A percentile compares a stretch with the other conserved stretches of the same genome.
phyloP scores from a whole-genome alignment of 2,329 filamentous ascomycete species.

The Cyclaneusma minus region DNA sequence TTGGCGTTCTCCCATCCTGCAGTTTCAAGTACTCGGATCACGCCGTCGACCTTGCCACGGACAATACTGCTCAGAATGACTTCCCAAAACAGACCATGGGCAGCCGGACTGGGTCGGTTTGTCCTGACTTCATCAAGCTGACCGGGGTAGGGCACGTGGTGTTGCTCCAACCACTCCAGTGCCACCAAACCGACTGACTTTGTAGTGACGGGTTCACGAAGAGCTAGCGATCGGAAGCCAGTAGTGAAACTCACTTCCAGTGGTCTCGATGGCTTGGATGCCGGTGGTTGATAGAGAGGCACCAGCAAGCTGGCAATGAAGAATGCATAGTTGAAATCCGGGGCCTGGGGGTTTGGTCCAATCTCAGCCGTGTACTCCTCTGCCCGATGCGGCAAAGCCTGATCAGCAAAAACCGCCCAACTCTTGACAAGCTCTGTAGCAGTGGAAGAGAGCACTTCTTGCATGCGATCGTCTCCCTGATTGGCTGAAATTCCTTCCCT shows the following conservation, averaged over 20 bases:
- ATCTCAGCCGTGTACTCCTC: slow-evolving; percentile 44
- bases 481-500: slow-evolving; percentile 40
- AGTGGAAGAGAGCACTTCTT: slow-evolving; percentile 37
- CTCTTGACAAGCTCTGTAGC: slow-evolving; percentile 34
- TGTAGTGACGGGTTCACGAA: slow-evolving; percentile 25
- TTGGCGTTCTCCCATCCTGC: slow-evolving; percentile 69
- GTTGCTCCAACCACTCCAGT: slow-evolving; percentile 65
- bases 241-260: slow-evolving; percentile 7
- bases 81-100: slow-evolving; percentile 73
- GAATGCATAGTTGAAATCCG: slow-evolving; percentile 57
- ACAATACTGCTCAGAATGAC: slow-evolving; percentile 59
- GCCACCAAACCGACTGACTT: slow-evolving; percentile 60
- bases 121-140: slow-evolving; percentile 50
- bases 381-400: slow-evolving; percentile 29
- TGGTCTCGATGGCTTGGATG: slow-evolving; percentile 10
- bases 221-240: slow-evolving; percentile 1
- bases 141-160: slow-evolving; percentile 57
- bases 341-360: slow-evolving; percentile 45
- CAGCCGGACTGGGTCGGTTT: slow-evolving; percentile 56
- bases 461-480: slow-evolving; percentile 39
- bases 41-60: slow-evolving; percentile 56
- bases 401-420: slow-evolving; percentile 34
- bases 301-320: slow-evolving; percentile 68
- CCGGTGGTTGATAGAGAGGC: slow-evolving; percentile 57
- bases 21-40: slow-evolving; percentile 51